Conservation (phyloP, 2,329 filamentous ascomycete genomes). For the Tolypocladium ophioglossoides region DNA sequence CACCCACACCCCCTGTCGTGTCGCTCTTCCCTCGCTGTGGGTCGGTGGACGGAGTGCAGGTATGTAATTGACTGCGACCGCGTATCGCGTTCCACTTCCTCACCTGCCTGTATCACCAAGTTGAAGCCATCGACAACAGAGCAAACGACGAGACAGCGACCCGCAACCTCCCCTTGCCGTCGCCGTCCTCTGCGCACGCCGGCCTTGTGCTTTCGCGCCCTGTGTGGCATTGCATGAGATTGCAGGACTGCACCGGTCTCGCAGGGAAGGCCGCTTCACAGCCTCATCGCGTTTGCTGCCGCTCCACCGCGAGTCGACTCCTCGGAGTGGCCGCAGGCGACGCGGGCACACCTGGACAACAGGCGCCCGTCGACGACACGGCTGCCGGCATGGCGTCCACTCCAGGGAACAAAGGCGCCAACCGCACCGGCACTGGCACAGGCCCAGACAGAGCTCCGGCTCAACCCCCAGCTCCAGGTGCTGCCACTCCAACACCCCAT, state of each 20-base stretch:
- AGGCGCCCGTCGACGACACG: not conserved
- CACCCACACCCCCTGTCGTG: too few species aligned
- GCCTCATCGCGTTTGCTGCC: not conserved
- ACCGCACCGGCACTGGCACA: too few species aligned
- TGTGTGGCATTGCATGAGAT: not conserved
- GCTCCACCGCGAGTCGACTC: not conserved
- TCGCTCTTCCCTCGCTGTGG: not conserved
- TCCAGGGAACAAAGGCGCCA: not conserved
- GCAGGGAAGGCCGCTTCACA: not conserved
- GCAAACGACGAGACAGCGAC: not conserved
- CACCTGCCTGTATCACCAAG: not conserved
- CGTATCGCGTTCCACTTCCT: not conserved
- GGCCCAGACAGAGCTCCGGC: not conserved
- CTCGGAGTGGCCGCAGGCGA: not conserved
- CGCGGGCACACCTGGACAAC: not conserved
- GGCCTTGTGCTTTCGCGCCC: not conserved
- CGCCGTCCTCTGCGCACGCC: not conserved
- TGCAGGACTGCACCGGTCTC: not conserved
- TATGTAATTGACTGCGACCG: not conserved
- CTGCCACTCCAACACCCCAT: constrained; percentile 14
- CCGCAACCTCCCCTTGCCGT: not conserved
- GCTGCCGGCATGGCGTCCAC: not conserved
- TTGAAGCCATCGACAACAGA: not conserved
- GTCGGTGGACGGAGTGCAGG: too few species aligned
- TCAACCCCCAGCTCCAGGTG: not conserved